These are phyloP conservation scores for Lactarius hatsudake DNA, from an alignment of 768 basidiomycete genomes.

Conservation along the genomic window DNA sequence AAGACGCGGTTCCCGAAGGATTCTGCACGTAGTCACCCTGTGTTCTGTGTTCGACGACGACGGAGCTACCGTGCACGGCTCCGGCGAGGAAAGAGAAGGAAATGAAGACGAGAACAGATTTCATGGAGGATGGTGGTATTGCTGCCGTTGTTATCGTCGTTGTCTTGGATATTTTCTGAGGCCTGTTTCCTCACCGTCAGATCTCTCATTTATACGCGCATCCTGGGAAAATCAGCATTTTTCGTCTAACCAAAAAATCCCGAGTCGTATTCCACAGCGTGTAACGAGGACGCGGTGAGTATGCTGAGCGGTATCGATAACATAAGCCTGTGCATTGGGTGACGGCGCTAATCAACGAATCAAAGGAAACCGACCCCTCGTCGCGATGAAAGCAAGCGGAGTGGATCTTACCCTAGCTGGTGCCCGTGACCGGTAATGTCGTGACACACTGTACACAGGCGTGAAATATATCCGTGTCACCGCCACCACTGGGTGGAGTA, in stretches of 20 bases:
- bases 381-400: too few relatives aligned
- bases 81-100: neutral
- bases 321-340: neutral
- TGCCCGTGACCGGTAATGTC: too few relatives aligned
- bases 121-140: slow-evolving; percentile 1
- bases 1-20: slow-evolving; percentile 50
- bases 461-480: too few relatives aligned
- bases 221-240: neutral
- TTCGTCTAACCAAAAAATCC: neutral
- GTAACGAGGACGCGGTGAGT: neutral
- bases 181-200: neutral
- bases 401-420: too few relatives aligned
- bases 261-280: neutral
- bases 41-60: slow-evolving; percentile 27
- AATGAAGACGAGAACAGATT: neutral
- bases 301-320: neutral
- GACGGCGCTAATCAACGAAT: neutral
- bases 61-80: neutral
- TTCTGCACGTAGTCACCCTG: slow-evolving; percentile 54
- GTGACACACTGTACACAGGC: too few relatives aligned
- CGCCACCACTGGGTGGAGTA: too few relatives aligned
- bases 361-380: neutral
- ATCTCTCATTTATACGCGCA: slow-evolving; percentile 1
- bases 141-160: neutral
- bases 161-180: neutral